Percentiles rank a stretch among this genome's conserved stretches.
Evolutionary conservation across 352 stramenopile genomes (phyloP).

Genomic region (Pythium scleroteichum): DNA sequence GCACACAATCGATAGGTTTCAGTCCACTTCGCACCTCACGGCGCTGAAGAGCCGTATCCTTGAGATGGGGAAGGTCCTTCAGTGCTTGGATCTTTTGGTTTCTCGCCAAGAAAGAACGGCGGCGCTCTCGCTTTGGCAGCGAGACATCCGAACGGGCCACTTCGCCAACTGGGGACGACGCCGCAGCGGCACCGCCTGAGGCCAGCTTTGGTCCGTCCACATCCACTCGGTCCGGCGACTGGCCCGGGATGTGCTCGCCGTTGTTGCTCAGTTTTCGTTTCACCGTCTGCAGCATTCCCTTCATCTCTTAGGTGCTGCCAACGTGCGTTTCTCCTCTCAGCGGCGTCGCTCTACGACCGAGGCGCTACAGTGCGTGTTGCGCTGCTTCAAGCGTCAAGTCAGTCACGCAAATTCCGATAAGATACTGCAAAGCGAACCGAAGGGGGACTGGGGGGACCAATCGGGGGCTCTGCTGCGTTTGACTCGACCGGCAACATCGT

Average conservation of each 20-base stretch:
- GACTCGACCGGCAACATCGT: neutral
- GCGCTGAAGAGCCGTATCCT: constrained; percentile 83
- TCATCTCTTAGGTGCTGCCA: constrained; percentile 57
- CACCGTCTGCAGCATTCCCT: constrained; percentile 89
- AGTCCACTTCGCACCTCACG: constrained; percentile 36
- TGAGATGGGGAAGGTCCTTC: constrained; percentile 83
- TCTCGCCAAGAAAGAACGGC: constrained; percentile 78
- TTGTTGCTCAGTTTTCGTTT: constrained; percentile 89
- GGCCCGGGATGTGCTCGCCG: constrained; percentile 57
- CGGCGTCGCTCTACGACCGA: constrained; percentile 18
- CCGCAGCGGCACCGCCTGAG: constrained; percentile 11
- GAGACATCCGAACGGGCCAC: constrained; percentile 82
- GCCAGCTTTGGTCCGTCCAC: constrained; percentile 48
- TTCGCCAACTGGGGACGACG: constrained; percentile 59
- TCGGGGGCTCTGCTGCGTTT: neutral
- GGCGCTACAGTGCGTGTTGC: constrained; percentile 22
- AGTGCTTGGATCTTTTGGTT: constrained; percentile 88
- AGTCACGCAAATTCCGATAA: neutral
- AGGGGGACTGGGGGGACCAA: neutral
- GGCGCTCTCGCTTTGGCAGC: constrained; percentile 77
- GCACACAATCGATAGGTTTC: no score
- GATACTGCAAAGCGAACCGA: no score
- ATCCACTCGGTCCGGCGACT: constrained; percentile 63
- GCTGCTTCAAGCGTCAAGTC: neutral
- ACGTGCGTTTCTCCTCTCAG: constrained; percentile 19